Evolutionary conservation across 345 rosid species (phyloP).

Genomic region (Aquilaria yunnanensis): DNA sequence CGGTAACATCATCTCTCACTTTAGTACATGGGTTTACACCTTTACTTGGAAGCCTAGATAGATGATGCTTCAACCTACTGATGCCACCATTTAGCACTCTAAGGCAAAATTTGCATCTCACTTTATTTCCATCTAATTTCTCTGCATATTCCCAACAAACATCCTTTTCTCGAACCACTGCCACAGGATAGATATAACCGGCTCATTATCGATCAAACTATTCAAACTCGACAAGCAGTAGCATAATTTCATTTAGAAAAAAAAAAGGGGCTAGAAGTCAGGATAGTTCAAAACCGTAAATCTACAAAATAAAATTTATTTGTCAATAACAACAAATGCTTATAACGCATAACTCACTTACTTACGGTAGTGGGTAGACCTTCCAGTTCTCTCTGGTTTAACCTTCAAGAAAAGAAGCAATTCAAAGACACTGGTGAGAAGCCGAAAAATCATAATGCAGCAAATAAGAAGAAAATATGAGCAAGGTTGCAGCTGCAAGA

Average conservation of each 20-base stretch:
- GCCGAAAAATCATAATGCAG: no score
- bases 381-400: no score
- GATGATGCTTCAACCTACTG: conserved; percentile 85
- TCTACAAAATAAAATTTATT: background rate
- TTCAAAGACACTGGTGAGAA: no score
- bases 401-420: no score
- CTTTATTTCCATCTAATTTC: conserved; percentile 85
- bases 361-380: no score
- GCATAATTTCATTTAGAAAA: background rate
- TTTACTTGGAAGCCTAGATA: conserved; percentile 83
- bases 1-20: conserved; percentile 77
- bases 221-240: background rate
- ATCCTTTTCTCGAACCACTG: conserved; percentile 94
- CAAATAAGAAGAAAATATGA: no score
- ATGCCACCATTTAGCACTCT: conserved; percentile 82
- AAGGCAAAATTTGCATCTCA: conserved; percentile 66
- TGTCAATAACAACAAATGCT: no score
- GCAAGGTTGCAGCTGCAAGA: no score
- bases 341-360: no score
- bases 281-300: background rate
- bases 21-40: conserved; percentile 89
- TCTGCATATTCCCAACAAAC: conserved; percentile 93
- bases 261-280: background rate
- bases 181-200: conserved; percentile 13
- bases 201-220: conserved; percentile 3